Percentiles rank a stretch among this genome's conserved stretches.
Conservation (phyloP, 495 filamentous ascomycete species). For the Daldinia vernicosa region DNA sequence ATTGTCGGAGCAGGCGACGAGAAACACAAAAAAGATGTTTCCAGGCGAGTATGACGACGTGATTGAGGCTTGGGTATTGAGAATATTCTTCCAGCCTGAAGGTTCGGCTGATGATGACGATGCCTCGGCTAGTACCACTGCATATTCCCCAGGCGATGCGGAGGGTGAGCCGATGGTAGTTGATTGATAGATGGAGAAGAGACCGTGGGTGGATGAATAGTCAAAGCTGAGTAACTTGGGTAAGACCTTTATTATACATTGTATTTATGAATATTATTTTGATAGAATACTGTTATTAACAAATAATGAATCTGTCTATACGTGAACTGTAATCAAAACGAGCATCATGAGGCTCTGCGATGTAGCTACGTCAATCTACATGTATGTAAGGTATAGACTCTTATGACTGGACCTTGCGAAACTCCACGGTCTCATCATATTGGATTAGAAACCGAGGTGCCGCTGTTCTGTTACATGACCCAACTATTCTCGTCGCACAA, state of each 20-base stretch:
- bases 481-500: constrained; percentile 11
- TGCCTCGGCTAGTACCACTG: too few species aligned
- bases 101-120: too few species aligned
- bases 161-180: neutral
- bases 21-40: neutral
- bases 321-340: neutral
- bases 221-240: neutral
- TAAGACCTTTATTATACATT: neutral
- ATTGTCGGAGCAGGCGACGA: neutral
- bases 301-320: neutral
- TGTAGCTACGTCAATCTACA: constrained; percentile 13
- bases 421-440: constrained; percentile 7
- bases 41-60: constrained; percentile 1
- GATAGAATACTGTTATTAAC: neutral
- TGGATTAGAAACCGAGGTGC: constrained; percentile 14
- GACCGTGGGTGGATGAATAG: neutral
- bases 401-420: constrained; percentile 5
- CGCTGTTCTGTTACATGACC: constrained; percentile 10
- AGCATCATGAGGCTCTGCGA: constrained; percentile 22
- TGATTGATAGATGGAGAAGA: too few species aligned
- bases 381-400: neutral
- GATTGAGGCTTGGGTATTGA: constrained; percentile 7
- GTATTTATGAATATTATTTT: too few species aligned
- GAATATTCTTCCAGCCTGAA: neutral
- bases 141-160: too few species aligned